A percentile compares a stretch with the other conserved stretches of the same genome.
phyloP scores from a whole-genome alignment of 805 yeast species.

The Kodamaea laetipori region DNA sequence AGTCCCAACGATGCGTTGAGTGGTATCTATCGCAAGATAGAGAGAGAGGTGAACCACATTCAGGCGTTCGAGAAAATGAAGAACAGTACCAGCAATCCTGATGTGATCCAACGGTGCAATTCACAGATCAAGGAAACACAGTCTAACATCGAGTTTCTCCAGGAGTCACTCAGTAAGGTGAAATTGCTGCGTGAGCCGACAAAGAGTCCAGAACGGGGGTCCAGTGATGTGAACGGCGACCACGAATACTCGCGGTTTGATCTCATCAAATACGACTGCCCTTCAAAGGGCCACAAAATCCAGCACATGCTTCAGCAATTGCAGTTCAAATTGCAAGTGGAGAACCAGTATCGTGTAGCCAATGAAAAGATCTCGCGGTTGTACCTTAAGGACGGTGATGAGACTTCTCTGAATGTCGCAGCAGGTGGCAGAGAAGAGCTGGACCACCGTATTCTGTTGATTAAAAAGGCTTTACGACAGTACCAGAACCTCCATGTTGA shows the following conservation, averaged over 20 bases:
- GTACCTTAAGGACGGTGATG: conserved; percentile 90
- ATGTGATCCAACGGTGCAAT: too few relatives aligned
- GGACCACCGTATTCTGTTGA: conserved; percentile 78
- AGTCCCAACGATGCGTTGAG: too few relatives aligned
- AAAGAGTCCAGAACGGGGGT: neutral
- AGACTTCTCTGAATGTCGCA: conserved; percentile 81
- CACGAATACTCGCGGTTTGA: conserved; percentile 67
- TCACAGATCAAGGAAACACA: too few relatives aligned
- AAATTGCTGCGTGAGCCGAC: too few relatives aligned
- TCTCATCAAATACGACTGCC: conserved; percentile 87
- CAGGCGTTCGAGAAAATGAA: too few relatives aligned
- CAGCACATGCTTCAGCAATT: conserved; percentile 94
- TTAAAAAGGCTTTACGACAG: conserved; percentile 80
- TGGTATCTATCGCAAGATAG: too few relatives aligned
- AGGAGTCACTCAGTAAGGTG: too few relatives aligned
- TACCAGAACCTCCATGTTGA: conserved; percentile 86
- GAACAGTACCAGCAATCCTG: too few relatives aligned
- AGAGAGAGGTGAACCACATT: too few relatives aligned
- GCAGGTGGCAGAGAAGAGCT: conserved; percentile 84
- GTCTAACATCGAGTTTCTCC: too few relatives aligned
- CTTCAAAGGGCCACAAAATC: conserved; percentile 90
- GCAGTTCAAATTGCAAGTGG: conserved; percentile 92
- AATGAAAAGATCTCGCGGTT: conserved; percentile 85
- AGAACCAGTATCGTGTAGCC: conserved; percentile 89
- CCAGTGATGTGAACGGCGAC: conserved; percentile 9